These are phyloP conservation scores for Pisolithus tinctorius DNA, from an alignment of 768 basidiomycete genomes.

Conservation along the genomic window DNA sequence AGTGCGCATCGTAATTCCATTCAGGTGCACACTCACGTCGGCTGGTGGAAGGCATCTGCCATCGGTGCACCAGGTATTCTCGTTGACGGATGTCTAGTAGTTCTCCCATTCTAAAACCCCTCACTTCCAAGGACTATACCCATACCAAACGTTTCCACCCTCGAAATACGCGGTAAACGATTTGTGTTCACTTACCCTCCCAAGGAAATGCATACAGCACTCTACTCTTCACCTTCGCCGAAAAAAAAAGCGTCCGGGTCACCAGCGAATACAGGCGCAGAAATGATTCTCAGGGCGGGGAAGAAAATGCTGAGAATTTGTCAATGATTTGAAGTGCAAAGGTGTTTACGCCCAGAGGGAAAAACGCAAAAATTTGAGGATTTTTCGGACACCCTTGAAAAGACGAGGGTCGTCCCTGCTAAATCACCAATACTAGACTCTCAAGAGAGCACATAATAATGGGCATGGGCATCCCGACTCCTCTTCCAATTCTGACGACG, in stretches of 20 bases:
- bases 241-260: conserved; percentile 11
- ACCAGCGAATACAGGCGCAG: conserved; percentile 1
- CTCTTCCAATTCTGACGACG: conserved; percentile 1
- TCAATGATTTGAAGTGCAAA: conserved; percentile 73
- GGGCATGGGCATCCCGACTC: neutral
- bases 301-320: conserved; percentile 50
- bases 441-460: neutral
- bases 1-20: conserved; percentile 24
- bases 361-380: conserved; percentile 46
- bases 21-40: neutral
- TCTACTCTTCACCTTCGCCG: conserved; percentile 46
- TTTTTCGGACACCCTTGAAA: conserved; percentile 43
- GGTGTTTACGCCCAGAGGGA: conserved; percentile 64
- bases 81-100: conserved; percentile 58
- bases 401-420: conserved; percentile 9
- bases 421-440: conserved; percentile 2
- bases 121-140: conserved; percentile 48
- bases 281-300: conserved; percentile 5
- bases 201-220: conserved; percentile 53
- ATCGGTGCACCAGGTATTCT: conserved; percentile 49
- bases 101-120: conserved; percentile 39
- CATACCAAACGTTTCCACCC: conserved; percentile 55
- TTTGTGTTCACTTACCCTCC: conserved; percentile 75
- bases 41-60: conserved; percentile 52
- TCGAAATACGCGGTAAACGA: conserved; percentile 62